phyloP scores from a whole-genome alignment of 140 eudicot genomes.

The Oenanthe javanica region DNA sequence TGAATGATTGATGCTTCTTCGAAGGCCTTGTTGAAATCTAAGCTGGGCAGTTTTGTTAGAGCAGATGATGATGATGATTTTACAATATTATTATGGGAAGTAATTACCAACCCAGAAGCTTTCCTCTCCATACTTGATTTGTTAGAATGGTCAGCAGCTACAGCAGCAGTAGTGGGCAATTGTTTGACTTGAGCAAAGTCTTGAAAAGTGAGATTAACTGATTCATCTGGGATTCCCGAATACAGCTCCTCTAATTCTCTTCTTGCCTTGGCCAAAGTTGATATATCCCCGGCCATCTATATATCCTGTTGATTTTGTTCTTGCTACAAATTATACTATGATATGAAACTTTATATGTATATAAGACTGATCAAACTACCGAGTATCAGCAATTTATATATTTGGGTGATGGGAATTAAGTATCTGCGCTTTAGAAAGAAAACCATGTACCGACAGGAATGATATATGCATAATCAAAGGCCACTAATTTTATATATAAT shows the following conservation, averaged over 20 bases:
- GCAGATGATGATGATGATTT: conserved; percentile 18
- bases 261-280: conserved; percentile 52
- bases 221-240: conserved; percentile 67
- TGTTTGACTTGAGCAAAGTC: conserved; percentile 58
- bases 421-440: not conserved
- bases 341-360: not conserved
- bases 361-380: no score
- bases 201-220: conserved; percentile 74
- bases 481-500: not conserved
- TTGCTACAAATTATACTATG: no score
- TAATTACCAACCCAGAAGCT: not conserved
- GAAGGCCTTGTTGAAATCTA: conserved; percentile 59
- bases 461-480: not conserved
- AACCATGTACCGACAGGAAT: not conserved
- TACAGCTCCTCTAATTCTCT: conserved; percentile 71
- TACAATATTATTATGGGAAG: conserved; percentile 16
- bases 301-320: not conserved
- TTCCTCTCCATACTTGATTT: conserved; percentile 25
- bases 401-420: not conserved
- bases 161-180: not conserved
- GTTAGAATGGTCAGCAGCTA: not conserved
- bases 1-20: conserved; percentile 35
- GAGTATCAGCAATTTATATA: no score
- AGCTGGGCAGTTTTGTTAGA: conserved; percentile 58
- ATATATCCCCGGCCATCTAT: conserved; percentile 38